Conservation (phyloP, 768 basidiomycete species). For the Tricholoma matsutake region DNA sequence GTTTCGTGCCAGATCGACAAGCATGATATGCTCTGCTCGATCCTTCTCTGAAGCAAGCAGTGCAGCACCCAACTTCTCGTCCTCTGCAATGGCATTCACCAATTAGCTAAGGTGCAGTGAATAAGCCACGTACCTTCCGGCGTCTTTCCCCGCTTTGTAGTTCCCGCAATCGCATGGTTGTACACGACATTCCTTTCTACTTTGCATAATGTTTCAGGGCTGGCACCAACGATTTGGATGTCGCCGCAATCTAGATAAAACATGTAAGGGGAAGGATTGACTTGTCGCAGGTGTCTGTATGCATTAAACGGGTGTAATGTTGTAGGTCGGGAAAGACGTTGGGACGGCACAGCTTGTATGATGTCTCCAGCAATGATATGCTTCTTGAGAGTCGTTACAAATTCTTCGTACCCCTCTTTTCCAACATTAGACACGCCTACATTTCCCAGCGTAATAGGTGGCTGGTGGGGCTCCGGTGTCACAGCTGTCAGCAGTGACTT, state of each 20-base stretch:
- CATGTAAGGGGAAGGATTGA: conserved; percentile 99
- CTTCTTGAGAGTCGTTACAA: conserved; percentile 89
- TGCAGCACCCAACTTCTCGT: conserved; percentile 69
- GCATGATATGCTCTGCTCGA: conserved; percentile 97
- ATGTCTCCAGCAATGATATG: conserved; percentile 97
- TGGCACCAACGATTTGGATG: conserved; percentile 94
- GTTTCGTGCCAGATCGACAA: conserved; percentile 96
- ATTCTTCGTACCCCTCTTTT: conserved; percentile 84
- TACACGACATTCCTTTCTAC: conserved; percentile 89
- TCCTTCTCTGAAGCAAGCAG: conserved; percentile 89
- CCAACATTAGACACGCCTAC: conserved; percentile 88
- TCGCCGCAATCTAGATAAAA: conserved; percentile 95
- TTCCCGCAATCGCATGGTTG: conserved; percentile 98
- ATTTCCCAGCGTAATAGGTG: conserved; percentile 60
- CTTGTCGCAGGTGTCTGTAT: conserved; percentile 87
- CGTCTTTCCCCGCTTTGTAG: conserved; percentile 82
- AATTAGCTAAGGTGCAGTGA: conserved; percentile 7
- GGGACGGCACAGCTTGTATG: conserved; percentile 98
- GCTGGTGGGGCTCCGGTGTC: conserved; percentile 67
- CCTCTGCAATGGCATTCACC: conserved; percentile 57
- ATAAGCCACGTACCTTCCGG: conserved; percentile 61
- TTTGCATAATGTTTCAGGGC: conserved; percentile 96
- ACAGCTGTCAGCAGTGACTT: conserved; percentile 51
- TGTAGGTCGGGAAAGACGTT: conserved; percentile 83
- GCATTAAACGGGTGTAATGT: conserved; percentile 95